Conservation (phyloP, 164 flowering plant genomes). For the Warburgia ugandensis region DNA sequence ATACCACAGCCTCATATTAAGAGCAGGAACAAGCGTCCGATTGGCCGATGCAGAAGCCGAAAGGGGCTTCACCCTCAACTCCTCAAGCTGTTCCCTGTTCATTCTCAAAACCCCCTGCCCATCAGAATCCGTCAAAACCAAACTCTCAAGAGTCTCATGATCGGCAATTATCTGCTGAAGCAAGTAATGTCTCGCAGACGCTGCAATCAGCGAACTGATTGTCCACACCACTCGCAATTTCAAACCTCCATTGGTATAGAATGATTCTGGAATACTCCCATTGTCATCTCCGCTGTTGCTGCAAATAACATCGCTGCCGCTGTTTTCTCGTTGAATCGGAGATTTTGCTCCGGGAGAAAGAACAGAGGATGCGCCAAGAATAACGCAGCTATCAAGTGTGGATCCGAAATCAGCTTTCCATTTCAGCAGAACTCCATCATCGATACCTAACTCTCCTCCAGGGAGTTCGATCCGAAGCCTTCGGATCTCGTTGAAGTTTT, state of each 20-base stretch:
- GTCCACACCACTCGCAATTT: slow-evolving; percentile 91
- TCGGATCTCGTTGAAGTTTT: slow-evolving; percentile 71
- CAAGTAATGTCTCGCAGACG: slow-evolving; percentile 81
- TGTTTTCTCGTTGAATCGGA: not conserved
- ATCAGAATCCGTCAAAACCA: slow-evolving; percentile 75
- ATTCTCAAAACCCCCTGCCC: slow-evolving; percentile 84
- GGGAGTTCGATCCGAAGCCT: slow-evolving; percentile 75
- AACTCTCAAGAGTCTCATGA: slow-evolving; percentile 61
- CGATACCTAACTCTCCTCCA: slow-evolving; percentile 82
- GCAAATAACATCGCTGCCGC: not conserved
- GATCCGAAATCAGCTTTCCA: slow-evolving; percentile 96
- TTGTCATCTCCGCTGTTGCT: slow-evolving; percentile 40
- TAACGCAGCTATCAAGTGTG: slow-evolving; percentile 74
- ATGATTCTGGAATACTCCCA: slow-evolving; percentile 86
- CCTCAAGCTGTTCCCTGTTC: slow-evolving; percentile 81
- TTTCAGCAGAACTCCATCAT: slow-evolving; percentile 75
- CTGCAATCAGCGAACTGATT: slow-evolving; percentile 77
- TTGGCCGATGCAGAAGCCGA: slow-evolving; percentile 77
- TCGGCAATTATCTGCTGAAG: slow-evolving; percentile 79
- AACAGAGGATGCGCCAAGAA: slow-evolving; percentile 76
- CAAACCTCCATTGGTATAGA: slow-evolving; percentile 85
- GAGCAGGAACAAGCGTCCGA: slow-evolving; percentile 82
- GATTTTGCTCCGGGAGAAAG: not conserved
- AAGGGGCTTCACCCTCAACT: slow-evolving; percentile 79
- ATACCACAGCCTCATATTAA: slow-evolving; percentile 85